Evolutionary conservation across 1,284 basidiomycete species (phyloP), one percentile per base, ranked within the genome.

Genomic region (Taiwanofungus camphoratus): DNA sequence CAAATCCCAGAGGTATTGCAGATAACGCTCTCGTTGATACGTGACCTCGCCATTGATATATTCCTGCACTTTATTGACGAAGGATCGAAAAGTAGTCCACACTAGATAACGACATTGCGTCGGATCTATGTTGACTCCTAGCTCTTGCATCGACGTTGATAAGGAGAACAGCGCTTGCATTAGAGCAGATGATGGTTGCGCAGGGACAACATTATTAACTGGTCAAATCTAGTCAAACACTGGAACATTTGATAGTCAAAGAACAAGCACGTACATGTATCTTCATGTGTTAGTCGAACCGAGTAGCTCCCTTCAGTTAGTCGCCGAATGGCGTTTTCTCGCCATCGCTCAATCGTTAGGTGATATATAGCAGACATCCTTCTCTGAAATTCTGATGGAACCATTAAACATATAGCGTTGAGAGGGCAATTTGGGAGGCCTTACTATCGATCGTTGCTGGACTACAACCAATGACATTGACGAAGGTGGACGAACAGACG

Each of bases 121-220:
- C 24, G 61, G 58, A 38, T 70, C 61, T 42, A 65, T 61, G 36
- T 65, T 61, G 39, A 71, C 57, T 2, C 77, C 76, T 12, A 86
- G 56, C 16, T 73, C 69, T 46, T 77, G 74, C 40, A 82, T 60
- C 3, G 71, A 71, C 9, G 66, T 67, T 26, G 74, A 76, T n/a
- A 87, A 59, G 1, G 66, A 62, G 36, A 79, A 58, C 35, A 87
- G 56, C 9, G 77, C 74, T 33, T 73, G 66, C 45, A 79, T 65
- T 31, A 86, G 66, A 29, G 64, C 56, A 36, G 71, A 59, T 32
- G 82, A 84, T 41, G 80, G 77, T 13, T 68, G 66, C 38, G 53
- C 57, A 36, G 61, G 58, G n/a, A 53, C 48, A 5, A 39, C 12
- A 0, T 4, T 13, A 18, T 44, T 36, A 18, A 24, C 50, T 48